Percentiles rank a stretch among this genome's conserved stretches.
Conservation (phyloP, 768 basidiomycete species). For the Lepiota venenata region DNA sequence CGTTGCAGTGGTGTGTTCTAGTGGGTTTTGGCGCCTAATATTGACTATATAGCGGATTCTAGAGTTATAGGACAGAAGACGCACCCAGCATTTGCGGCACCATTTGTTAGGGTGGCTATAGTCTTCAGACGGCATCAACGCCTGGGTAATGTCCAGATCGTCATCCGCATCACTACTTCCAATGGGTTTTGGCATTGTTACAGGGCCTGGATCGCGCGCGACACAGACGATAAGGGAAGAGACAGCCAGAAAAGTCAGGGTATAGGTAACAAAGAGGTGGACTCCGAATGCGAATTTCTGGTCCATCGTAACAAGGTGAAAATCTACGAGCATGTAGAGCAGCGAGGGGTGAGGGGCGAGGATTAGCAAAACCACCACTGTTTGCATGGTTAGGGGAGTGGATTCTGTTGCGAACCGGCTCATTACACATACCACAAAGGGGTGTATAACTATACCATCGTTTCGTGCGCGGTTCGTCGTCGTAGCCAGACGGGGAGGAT, state of each 20-base stretch:
- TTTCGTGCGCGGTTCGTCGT: slow-evolving; percentile 31
- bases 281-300: slow-evolving; percentile 41
- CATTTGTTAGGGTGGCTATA: slow-evolving; percentile 55
- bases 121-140: slow-evolving; percentile 48
- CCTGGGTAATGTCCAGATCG: slow-evolving; percentile 54
- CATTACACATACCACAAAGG: slow-evolving; percentile 41
- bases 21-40: slow-evolving; percentile 68
- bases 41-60: not conserved
- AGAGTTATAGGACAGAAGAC: slow-evolving; percentile 12
- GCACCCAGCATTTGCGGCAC: slow-evolving; percentile 76
- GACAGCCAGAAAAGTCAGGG: slow-evolving; percentile 65
- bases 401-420: not conserved
- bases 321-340: slow-evolving; percentile 62
- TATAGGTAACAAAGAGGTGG: slow-evolving; percentile 60
- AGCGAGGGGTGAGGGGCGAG: slow-evolving; percentile 74
- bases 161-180: slow-evolving; percentile 23
- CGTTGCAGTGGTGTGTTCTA: slow-evolving; percentile 72
- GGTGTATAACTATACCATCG: slow-evolving; percentile 59
- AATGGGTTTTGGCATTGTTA: slow-evolving; percentile 25
- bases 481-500: slow-evolving; percentile 8
- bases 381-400: not conserved
- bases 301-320: slow-evolving; percentile 56
- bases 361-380: slow-evolving; percentile 49
- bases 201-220: slow-evolving; percentile 72
- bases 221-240: slow-evolving; percentile 73